Percentiles rank a stretch among this genome's conserved stretches.
Evolutionary conservation across 2,329 filamentous ascomycete genomes (phyloP).

Genomic region (Pseudocercospora macadamiae): DNA sequence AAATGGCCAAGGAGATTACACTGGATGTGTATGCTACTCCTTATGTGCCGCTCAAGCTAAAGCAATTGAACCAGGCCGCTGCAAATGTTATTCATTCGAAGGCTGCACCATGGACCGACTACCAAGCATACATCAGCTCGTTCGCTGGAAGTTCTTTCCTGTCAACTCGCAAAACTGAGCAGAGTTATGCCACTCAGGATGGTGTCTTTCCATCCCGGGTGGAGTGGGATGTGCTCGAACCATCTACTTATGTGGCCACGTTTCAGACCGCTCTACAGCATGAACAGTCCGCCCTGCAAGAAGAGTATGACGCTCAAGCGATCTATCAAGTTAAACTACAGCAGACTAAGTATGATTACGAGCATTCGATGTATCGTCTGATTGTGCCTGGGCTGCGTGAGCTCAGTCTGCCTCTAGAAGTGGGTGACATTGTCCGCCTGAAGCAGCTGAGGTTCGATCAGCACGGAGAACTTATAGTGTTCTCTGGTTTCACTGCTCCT

Average conservation of each 20-base stretch:
- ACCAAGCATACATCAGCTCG: slow-evolving; percentile 13
- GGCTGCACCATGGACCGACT: slow-evolving; percentile 20
- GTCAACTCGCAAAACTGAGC: background rate
- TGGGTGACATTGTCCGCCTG: slow-evolving; percentile 29
- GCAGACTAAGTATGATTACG: slow-evolving; percentile 15
- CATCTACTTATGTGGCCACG: slow-evolving; percentile 11
- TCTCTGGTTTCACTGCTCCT: slow-evolving; percentile 5
- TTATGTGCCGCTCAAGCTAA: slow-evolving; percentile 26
- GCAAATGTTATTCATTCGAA: slow-evolving; percentile 13
- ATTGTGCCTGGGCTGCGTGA: slow-evolving; percentile 31
- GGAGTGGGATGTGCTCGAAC: background rate
- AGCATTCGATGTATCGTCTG: slow-evolving; percentile 20
- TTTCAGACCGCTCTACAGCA: slow-evolving; percentile 21
- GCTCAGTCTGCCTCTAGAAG: slow-evolving; percentile 26
- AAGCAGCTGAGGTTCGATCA: slow-evolving; percentile 28
- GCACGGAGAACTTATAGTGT: slow-evolving; percentile 9
- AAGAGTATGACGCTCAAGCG: slow-evolving; percentile 28
- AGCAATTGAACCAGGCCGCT: slow-evolving; percentile 21
- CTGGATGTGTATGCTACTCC: slow-evolving; percentile 31
- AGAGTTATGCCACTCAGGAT: too few species aligned
- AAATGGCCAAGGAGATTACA: background rate
- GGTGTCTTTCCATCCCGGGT: too few species aligned
- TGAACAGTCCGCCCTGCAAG: slow-evolving; percentile 20
- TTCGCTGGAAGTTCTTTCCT: slow-evolving; percentile 19
- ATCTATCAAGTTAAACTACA: slow-evolving; percentile 22